Percentiles rank a stretch among this genome's conserved stretches.
These are phyloP conservation scores for Dillenia turbinata DNA, from an alignment of 164 flowering plant genomes.

Conservation along the genomic window DNA sequence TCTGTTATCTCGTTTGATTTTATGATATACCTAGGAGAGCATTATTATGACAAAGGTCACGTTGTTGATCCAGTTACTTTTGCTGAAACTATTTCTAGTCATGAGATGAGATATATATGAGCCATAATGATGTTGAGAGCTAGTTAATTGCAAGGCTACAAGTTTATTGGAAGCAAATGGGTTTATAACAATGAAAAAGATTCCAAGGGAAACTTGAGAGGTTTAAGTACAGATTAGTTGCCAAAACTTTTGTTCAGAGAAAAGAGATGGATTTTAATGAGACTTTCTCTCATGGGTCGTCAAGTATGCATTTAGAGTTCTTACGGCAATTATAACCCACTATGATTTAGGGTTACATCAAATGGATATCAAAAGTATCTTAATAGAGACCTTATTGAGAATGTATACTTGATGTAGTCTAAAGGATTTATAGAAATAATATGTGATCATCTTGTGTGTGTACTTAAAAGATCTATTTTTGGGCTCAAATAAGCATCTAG, in stretches of 20 bases:
- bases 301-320: background rate
- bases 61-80: too few species aligned
- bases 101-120: background rate
- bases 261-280: slow-evolving; percentile 5
- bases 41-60: too few species aligned
- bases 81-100: too few species aligned
- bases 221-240: background rate
- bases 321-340: background rate
- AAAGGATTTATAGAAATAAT: background rate
- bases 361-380: background rate
- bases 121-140: background rate
- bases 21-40: too few species aligned
- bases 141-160: background rate
- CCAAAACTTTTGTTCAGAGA: background rate
- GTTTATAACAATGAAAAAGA: background rate
- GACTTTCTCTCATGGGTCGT: slow-evolving; percentile 11
- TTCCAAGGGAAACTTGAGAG: background rate
- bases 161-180: slow-evolving; percentile 1
- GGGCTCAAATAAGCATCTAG: background rate
- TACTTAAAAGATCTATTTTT: background rate
- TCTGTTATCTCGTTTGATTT: too few species aligned
- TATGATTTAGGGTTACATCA: background rate
- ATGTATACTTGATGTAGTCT: background rate
- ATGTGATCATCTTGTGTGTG: background rate
- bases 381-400: background rate